Evolutionary conservation across 176 grass and related monocot species (phyloP).

Genomic region (Bolboschoenus planiculmis): DNA sequence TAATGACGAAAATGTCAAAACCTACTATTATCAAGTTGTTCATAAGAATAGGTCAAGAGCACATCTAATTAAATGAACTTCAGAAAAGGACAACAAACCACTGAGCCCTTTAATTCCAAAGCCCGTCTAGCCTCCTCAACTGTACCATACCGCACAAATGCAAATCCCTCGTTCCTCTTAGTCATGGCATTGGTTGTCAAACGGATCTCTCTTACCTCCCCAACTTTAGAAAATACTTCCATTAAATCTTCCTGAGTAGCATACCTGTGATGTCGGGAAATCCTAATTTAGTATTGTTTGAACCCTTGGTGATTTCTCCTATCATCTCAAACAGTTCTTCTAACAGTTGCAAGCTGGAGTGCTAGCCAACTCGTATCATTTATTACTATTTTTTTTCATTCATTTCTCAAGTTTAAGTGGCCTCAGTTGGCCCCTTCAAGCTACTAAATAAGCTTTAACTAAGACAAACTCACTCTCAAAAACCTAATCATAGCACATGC

Average conservation of each 20-base stretch:
- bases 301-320: background rate
- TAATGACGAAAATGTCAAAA: background rate
- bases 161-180: constrained; percentile 24
- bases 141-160: constrained; percentile 25
- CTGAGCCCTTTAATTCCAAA: constrained; percentile 20
- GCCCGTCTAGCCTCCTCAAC: constrained; percentile 24
- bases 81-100: constrained; percentile 11
- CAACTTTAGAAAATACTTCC: constrained; percentile 8
- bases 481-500: background rate
- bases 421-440: background rate
- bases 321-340: background rate
- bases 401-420: background rate
- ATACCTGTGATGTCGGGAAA: constrained; percentile 11
- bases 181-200: constrained; percentile 20
- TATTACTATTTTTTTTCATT: background rate
- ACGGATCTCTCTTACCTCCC: constrained; percentile 20
- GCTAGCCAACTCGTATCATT: background rate
- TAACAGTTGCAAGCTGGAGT: background rate
- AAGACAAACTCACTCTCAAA: background rate
- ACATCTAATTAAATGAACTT: background rate
- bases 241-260: constrained; percentile 21
- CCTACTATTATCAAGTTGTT: background rate
- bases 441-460: background rate
- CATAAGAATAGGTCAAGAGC: background rate
- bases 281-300: background rate